Conservation (phyloP, 2,329 filamentous ascomycete genomes). For the Trichoderma guizhouense region DNA sequence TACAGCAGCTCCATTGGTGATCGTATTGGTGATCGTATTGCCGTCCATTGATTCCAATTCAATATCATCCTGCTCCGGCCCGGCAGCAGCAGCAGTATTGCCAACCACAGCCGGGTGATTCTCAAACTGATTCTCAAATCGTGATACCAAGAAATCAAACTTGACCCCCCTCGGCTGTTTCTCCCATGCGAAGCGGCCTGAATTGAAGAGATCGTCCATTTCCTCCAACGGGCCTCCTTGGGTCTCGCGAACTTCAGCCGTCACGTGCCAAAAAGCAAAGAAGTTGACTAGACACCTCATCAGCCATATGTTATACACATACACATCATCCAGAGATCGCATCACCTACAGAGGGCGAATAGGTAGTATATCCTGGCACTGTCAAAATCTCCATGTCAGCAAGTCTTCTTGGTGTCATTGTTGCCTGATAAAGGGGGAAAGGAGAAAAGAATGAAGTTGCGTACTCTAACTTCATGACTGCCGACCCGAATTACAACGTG, state of each 20-base stretch:
- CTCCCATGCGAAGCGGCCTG: slow-evolving; percentile 56
- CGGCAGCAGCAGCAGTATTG: slow-evolving; percentile 34
- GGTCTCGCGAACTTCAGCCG: slow-evolving; percentile 72
- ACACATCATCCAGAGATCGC: background rate
- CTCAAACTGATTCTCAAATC: slow-evolving; percentile 49
- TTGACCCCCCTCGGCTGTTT: slow-evolving; percentile 40
- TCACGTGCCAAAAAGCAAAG: slow-evolving; percentile 65
- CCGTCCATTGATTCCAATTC: background rate
- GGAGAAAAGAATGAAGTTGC: background rate
- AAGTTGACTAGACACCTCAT: slow-evolving; percentile 34
- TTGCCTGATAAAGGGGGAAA: background rate
- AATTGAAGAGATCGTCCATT: slow-evolving; percentile 66
- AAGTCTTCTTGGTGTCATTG: background rate
- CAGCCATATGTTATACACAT: background rate
- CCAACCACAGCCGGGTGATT: slow-evolving; percentile 30
- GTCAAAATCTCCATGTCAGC: background rate
- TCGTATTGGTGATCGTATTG: background rate
- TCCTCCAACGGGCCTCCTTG: slow-evolving; percentile 67
- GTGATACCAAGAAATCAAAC: slow-evolving; percentile 44
- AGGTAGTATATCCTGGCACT: slow-evolving; percentile 66
- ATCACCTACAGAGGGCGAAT: slow-evolving; percentile 58
- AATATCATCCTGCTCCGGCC: background rate
- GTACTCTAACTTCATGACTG: background rate
- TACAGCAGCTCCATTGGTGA: background rate
- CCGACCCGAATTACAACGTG: background rate